A percentile compares a stretch with the other conserved stretches of the same genome.
Conservation (phyloP, 345 rosid genomes). For the Cardamine occulta region DNA sequence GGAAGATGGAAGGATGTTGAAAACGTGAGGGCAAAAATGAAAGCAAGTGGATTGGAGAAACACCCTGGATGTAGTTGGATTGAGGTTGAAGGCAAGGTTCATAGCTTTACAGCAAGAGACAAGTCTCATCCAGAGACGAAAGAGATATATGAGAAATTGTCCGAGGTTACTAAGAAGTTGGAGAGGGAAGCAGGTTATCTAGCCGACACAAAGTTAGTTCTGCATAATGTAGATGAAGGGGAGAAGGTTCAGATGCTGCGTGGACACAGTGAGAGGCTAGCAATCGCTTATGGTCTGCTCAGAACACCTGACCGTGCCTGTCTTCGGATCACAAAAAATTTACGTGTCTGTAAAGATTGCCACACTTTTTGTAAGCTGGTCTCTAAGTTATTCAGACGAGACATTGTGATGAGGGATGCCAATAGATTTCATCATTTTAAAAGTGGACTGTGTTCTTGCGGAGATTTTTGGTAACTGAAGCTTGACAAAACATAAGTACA, state of each 20-base stretch:
- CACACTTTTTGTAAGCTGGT: conserved; percentile 81
- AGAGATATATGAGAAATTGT: conserved; percentile 57
- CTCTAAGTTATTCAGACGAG: conserved; percentile 56
- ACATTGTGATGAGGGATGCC: conserved; percentile 80
- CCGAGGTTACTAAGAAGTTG: conserved; percentile 56
- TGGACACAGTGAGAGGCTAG: conserved; percentile 85
- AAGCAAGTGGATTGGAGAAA: conserved; percentile 72
- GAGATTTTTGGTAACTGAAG: conserved; percentile 67
- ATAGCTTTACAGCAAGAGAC: conserved; percentile 78
- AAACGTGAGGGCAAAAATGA: conserved; percentile 67
- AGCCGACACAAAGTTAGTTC: conserved; percentile 67
- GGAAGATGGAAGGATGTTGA: conserved; percentile 77
- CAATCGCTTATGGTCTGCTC: conserved; percentile 71
- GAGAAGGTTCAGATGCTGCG: conserved; percentile 71
- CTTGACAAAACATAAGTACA: conserved; percentile 24
- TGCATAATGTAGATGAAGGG: conserved; percentile 65
- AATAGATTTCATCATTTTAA: conserved; percentile 86
- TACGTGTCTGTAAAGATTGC: conserved; percentile 82
- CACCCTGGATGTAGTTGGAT: conserved; percentile 94
- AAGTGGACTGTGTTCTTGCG: conserved; percentile 82
- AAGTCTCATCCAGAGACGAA: conserved; percentile 70
- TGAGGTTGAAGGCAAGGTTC: conserved; percentile 67
- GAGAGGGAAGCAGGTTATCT: conserved; percentile 69
- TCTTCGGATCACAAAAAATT: conserved; percentile 73
- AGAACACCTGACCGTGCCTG: conserved; percentile 49